A percentile compares a stretch with the other conserved stretches of the same genome.
phyloP scores from a whole-genome alignment of 139 green algal species.

The Pleodorina starrii region DNA sequence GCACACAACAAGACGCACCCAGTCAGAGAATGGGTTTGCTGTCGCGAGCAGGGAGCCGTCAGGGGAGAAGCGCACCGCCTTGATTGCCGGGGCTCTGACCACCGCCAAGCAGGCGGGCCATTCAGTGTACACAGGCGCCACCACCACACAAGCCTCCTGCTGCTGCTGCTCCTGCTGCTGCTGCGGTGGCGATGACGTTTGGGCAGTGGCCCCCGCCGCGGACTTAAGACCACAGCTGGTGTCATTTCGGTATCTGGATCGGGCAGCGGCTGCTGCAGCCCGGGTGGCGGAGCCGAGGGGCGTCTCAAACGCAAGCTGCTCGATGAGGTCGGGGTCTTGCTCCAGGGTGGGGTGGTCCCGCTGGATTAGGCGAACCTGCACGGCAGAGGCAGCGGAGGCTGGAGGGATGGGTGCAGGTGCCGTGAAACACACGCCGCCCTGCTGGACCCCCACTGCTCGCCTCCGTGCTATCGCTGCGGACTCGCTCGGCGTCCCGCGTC shows the following conservation, averaged over 20 bases:
- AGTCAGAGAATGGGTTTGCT: no score
- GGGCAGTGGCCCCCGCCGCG: no score
- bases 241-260: background rate
- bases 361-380: conserved; percentile 17
- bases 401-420: no score
- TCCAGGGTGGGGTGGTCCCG: conserved; percentile 28
- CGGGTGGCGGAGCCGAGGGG: conserved; percentile 7
- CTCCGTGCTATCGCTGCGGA: no score
- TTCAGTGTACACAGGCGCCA: background rate
- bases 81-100: background rate
- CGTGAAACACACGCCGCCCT: no score
- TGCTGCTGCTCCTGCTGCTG: background rate
- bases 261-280: background rate
- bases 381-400: no score
- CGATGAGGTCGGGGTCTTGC: background rate
- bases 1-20: no score
- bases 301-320: conserved; percentile 16
- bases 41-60: background rate
- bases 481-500: no score
- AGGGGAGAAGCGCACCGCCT: background rate
- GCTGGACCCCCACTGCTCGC: no score
- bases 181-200: background rate
- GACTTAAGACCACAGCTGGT: background rate
- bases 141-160: background rate
- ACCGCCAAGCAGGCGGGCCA: conserved; percentile 3